These are phyloP conservation scores for Pestalotiopsis sp. DNA, from an alignment of 2,329 filamentous ascomycete species.

Conservation along the genomic window DNA sequence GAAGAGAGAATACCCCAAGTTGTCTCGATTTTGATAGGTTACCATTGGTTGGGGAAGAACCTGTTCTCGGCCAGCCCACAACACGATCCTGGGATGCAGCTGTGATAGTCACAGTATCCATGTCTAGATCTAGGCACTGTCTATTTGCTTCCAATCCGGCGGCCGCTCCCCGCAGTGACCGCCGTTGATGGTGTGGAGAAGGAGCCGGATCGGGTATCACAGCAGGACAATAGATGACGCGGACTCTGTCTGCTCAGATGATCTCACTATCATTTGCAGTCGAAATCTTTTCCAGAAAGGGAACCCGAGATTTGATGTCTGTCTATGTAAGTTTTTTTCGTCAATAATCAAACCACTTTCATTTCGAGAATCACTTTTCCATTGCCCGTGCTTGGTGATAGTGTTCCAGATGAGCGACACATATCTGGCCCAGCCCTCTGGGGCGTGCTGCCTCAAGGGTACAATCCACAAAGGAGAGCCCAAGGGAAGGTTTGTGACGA, in stretches of 20 bases:
- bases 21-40: not conserved
- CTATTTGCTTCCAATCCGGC: not conserved
- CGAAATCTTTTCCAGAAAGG: not conserved
- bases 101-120: not conserved
- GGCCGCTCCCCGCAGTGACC: not conserved
- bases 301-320: not conserved
- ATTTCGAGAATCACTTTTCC: too few relatives aligned
- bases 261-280: not conserved
- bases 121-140: not conserved
- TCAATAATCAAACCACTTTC: not conserved
- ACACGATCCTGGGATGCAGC: not conserved
- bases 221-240: not conserved
- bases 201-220: not conserved
- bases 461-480: slow-evolving; percentile 26
- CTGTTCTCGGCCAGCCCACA: not conserved
- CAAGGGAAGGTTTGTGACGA: slow-evolving; percentile 18
- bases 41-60: not conserved
- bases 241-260: not conserved
- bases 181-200: not conserved
- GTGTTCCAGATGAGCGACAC: not conserved
- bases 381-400: too few relatives aligned
- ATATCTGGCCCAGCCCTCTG: slow-evolving; percentile 24
- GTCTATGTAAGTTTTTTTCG: not conserved
- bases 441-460: slow-evolving; percentile 25
- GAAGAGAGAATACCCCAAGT: not conserved